These are phyloP conservation scores for Phylloporus sp. DNA, from an alignment of 768 basidiomycete genomes.

Conservation along the genomic window DNA sequence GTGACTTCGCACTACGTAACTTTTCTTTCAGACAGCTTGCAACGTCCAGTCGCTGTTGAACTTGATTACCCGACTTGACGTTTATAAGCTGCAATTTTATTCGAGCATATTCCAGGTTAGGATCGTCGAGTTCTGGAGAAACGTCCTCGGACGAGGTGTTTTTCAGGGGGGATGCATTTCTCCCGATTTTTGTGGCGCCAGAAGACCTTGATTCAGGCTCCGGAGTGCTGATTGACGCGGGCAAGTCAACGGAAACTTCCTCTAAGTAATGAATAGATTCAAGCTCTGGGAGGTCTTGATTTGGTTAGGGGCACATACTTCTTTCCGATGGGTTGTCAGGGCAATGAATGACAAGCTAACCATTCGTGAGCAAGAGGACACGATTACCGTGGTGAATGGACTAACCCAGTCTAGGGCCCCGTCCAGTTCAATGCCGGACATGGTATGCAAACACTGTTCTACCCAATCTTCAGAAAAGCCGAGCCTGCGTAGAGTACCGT, in stretches of 20 bases:
- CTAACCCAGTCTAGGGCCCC: slow-evolving; percentile 89
- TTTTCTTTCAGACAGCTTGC: slow-evolving; percentile 40
- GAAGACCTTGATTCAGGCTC: slow-evolving; percentile 2
- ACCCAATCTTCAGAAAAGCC: slow-evolving; percentile 70
- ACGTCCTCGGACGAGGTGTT: slow-evolving; percentile 25
- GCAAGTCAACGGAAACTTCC: slow-evolving; percentile 12
- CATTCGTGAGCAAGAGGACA: slow-evolving; percentile 4
- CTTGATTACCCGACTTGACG: slow-evolving; percentile 34
- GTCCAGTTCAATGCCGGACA: slow-evolving; percentile 71
- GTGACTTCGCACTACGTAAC: slow-evolving; percentile 42
- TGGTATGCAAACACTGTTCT: slow-evolving; percentile 61
- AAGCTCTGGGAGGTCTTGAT: neutral
- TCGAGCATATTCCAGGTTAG: slow-evolving; percentile 56
- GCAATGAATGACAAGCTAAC: slow-evolving; percentile 62
- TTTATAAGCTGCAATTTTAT: slow-evolving; percentile 54
- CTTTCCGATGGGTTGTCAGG: slow-evolving; percentile 52
- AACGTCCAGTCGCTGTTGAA: slow-evolving; percentile 24
- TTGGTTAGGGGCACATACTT: slow-evolving; percentile 16
- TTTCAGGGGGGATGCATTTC: slow-evolving; percentile 31
- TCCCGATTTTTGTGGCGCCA: slow-evolving; percentile 31
- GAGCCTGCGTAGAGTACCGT: slow-evolving; percentile 72
- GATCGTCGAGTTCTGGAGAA: slow-evolving; percentile 45
- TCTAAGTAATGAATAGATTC: slow-evolving; percentile 6
- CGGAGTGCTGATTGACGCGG: slow-evolving; percentile 2
- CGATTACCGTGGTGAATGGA: neutral